Evolutionary conservation across 176 grass and related monocot genomes (phyloP), one percentile per base, ranked within the genome.

Genomic region (Melocanna baccifera): DNA sequence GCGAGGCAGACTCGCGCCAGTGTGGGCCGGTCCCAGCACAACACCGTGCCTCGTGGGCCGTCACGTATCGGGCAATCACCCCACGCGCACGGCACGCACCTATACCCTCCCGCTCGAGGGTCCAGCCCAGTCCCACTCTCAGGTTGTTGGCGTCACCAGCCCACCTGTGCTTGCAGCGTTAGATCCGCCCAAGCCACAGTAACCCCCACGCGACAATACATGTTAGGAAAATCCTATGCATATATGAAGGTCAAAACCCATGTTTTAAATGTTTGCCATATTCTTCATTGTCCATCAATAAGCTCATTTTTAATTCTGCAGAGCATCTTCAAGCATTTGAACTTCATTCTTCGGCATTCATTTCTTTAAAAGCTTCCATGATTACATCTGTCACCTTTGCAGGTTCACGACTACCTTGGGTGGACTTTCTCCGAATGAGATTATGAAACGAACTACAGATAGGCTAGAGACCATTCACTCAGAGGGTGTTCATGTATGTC

Each of bases 391-490:
- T 82, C 12, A 2, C 22, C 16, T 90, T 62, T 75, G 43, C 85
- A 98, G 96, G 85, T 99, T 96, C 73, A 83, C 91, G 40, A 86
- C 78, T 80, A 77, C 89, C 53, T 85, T 99, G 45, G 89, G 89
- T 66, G 96, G 93, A 71, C 96, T 99, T 89, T 89, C 91, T 70
- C 83, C 89, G 47, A 89, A 91, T 76, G 96, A 99, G 68, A 94
- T 99, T 71, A 89, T 99, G 78, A 94, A 94, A 92, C 67, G 92
- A 79, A 92, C 91, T 69, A 96, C 84, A 42, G 79, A 94, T 85
- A 99, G 93, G 77, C 90, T 99, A 65, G 96, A 99, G 75, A 94
- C 80, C 41, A 90, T 96, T 86, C 93, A 99, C 71, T 99, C 96
- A 20, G 93, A 99, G 84, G 93, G 96, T 78, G 88, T 99, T 82